Evolutionary conservation across 768 basidiomycete genomes (phyloP).

Genomic region (Mycena haematopus): DNA sequence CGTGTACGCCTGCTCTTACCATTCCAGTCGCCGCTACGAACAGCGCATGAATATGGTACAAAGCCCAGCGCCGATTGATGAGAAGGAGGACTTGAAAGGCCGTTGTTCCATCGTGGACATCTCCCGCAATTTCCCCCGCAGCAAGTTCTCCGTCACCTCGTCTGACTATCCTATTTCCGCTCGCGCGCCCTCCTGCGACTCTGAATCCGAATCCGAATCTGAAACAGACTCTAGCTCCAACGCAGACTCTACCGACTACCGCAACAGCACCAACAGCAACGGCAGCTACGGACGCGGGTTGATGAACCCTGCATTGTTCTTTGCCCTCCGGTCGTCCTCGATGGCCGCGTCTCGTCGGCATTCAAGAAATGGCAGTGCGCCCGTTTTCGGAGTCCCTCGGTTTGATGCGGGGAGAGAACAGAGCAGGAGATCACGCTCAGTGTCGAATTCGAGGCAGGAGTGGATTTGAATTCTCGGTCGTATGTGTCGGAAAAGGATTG

Average conservation of each 20-base stretch:
- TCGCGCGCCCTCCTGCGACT: conserved; percentile 10
- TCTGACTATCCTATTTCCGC: conserved; percentile 38
- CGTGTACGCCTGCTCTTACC: conserved; percentile 24
- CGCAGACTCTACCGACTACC: conserved; percentile 7
- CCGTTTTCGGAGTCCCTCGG: conserved; percentile 24
- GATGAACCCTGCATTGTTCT: conserved; percentile 28
- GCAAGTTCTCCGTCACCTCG: conserved; percentile 41
- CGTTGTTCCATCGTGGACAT: conserved; percentile 36
- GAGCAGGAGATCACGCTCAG: conserved; percentile 26
- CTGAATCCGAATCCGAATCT: neutral
- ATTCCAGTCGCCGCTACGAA: conserved; percentile 15
- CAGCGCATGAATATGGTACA: conserved; percentile 1
- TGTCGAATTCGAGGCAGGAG: conserved; percentile 21
- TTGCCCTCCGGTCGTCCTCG: conserved; percentile 24
- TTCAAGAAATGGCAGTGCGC: conserved; percentile 26
- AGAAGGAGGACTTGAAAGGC: conserved; percentile 16
- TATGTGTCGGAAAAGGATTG: conserved; percentile 11
- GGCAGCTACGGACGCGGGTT: conserved; percentile 15
- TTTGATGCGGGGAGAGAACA: conserved; percentile 23
- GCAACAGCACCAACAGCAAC: neutral
- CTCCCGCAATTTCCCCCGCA: conserved; percentile 35
- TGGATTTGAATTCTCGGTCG: conserved; percentile 2
- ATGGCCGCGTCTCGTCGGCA: conserved; percentile 19
- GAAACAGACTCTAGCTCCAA: conserved; percentile 5
- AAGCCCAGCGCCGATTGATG: neutral